Evolutionary conservation across 805 yeast genomes (phyloP).

Genomic region (Candida fluviatilis): DNA sequence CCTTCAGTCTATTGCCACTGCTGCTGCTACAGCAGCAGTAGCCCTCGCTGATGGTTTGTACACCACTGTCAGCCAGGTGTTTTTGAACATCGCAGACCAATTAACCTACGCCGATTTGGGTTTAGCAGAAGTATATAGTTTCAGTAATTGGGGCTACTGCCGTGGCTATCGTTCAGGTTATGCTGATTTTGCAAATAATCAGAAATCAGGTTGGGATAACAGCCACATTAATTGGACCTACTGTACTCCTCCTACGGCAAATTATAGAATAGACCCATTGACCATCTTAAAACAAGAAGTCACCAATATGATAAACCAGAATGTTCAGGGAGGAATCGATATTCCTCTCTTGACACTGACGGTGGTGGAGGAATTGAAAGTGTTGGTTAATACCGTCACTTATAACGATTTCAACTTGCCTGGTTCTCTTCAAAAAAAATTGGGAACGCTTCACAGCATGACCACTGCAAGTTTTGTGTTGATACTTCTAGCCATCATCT

Average conservation of each 20-base stretch:
- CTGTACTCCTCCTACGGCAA: conserved; percentile 54
- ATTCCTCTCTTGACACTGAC: conserved; percentile 14
- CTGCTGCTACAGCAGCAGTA: conserved; percentile 3
- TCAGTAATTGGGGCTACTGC: conserved; percentile 44
- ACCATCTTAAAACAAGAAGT: conserved; percentile 29
- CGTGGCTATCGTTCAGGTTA: conserved; percentile 19
- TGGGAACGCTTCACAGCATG: conserved; percentile 40
- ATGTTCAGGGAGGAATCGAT: conserved; percentile 21
- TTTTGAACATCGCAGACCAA: conserved; percentile 11
- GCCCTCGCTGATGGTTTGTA: conserved; percentile 7
- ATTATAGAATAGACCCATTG: conserved; percentile 55
- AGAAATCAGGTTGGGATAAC: conserved; percentile 17
- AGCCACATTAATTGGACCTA: conserved; percentile 33
- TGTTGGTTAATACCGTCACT: conserved; percentile 18
- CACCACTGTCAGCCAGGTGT: conserved; percentile 15
- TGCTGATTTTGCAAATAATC: background rate
- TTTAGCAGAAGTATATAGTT: conserved; percentile 35
- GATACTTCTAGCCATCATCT: conserved; percentile 25
- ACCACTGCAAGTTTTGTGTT: conserved; percentile 55
- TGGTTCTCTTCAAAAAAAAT: conserved; percentile 43
- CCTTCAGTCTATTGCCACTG: conserved; percentile 9
- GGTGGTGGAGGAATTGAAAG: conserved; percentile 16
- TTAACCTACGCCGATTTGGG: conserved; percentile 32
- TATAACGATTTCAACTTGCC: conserved; percentile 48
- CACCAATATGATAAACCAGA: conserved; percentile 19